A percentile compares a stretch with the other conserved stretches of the same genome.
Conservation (phyloP, 305 asterid genomes). For the Fraxinus greggii region DNA sequence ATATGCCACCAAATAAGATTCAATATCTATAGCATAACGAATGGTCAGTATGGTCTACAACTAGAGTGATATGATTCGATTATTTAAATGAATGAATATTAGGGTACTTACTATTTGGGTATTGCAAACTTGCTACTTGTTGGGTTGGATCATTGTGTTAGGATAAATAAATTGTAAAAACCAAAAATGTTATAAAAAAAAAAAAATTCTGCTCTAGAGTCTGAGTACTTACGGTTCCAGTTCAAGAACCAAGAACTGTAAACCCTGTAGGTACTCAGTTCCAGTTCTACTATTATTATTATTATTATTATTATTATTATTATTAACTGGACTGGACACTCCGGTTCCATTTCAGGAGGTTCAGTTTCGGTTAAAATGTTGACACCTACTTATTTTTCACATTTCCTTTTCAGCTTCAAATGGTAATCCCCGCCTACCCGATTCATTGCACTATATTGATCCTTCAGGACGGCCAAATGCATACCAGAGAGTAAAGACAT, state of each 20-base stretch:
- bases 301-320: no score
- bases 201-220: not conserved
- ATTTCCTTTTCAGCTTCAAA: slow-evolving; percentile 76
- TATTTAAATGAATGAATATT: not conserved
- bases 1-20: no score
- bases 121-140: no score
- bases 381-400: slow-evolving; percentile 24
- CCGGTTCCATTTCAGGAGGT: not conserved
- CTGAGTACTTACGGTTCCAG: not conserved
- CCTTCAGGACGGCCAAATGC: slow-evolving; percentile 90
- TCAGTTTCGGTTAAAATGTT: not conserved
- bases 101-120: not conserved
- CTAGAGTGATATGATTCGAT: not conserved
- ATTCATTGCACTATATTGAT: slow-evolving; percentile 95
- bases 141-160: not conserved
- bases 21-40: not conserved
- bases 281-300: no score
- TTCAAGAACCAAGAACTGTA: not conserved
- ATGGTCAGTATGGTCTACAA: not conserved
- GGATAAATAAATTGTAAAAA: not conserved
- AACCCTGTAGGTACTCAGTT: not conserved
- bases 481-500: slow-evolving; percentile 77
- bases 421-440: slow-evolving; percentile 95
- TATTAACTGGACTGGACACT: not conserved
- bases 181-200: no score